These are phyloP conservation scores for Suillus tomentosus DNA, from an alignment of 768 basidiomycete species.

Conservation along the genomic window DNA sequence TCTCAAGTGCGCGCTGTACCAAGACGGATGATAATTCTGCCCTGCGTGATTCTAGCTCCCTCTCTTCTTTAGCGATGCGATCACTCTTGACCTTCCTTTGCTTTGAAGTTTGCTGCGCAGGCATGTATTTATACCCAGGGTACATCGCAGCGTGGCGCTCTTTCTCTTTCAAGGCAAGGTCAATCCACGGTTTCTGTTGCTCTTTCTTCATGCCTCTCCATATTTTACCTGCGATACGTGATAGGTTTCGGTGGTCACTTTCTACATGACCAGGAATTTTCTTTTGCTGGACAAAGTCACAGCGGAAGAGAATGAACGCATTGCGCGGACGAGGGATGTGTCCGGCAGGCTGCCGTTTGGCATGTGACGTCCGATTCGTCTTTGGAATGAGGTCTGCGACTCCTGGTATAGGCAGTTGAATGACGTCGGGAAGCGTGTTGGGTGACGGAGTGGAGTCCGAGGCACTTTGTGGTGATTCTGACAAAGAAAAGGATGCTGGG, in stretches of 20 bases:
- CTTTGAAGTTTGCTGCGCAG: slow-evolving; percentile 24
- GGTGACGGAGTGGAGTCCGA: background rate
- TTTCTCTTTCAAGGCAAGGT: slow-evolving; percentile 53
- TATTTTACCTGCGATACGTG: slow-evolving; percentile 62
- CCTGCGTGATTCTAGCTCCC: slow-evolving; percentile 16
- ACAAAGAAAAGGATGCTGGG: slow-evolving; percentile 5
- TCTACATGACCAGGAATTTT: slow-evolving; percentile 56
- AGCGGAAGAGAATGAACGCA: slow-evolving; percentile 80
- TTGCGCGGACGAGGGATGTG: slow-evolving; percentile 76
- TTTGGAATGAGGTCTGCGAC: slow-evolving; percentile 13
- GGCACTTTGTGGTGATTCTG: background rate
- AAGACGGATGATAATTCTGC: background rate
- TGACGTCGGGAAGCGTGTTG: background rate
- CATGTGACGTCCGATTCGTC: slow-evolving; percentile 45
- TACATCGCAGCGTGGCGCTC: slow-evolving; percentile 40
- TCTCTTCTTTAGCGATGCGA: slow-evolving; percentile 9
- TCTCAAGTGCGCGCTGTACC: slow-evolving; percentile 2
- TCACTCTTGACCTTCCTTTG: slow-evolving; percentile 22
- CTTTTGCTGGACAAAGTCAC: slow-evolving; percentile 67
- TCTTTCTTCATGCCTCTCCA: slow-evolving; percentile 59
- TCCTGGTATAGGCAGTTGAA: slow-evolving; percentile 13
- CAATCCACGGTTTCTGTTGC: slow-evolving; percentile 51
- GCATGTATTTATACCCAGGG: slow-evolving; percentile 48
- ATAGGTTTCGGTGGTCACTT: slow-evolving; percentile 68
- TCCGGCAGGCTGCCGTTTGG: slow-evolving; percentile 46